These are phyloP conservation scores for Aspergillus affinis DNA, from an alignment of 495 filamentous ascomycete species.

Conservation along the genomic window DNA sequence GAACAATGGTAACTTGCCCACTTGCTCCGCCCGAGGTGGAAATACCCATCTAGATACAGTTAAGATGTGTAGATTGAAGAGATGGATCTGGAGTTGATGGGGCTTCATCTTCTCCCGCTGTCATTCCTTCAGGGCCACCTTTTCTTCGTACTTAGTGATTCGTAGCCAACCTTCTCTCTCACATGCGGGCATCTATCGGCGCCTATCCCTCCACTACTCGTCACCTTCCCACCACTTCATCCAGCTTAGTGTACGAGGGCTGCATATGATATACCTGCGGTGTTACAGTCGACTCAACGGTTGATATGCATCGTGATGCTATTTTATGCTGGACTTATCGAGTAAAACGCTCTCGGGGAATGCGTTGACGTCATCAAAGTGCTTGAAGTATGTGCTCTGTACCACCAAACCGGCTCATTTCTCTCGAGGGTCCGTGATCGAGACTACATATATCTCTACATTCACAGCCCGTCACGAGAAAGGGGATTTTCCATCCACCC, in stretches of 20 bases:
- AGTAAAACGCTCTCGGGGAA: not conserved
- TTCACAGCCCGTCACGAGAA: not conserved
- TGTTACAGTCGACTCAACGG: constrained; percentile 15
- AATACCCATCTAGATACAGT: constrained; percentile 3
- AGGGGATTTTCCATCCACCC: not conserved
- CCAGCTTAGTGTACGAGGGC: not conserved
- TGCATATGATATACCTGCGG: constrained; percentile 9
- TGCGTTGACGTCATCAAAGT: not conserved
- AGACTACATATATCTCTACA: not conserved
- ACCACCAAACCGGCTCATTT: not conserved
- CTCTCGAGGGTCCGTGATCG: not conserved
- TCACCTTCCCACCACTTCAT: constrained; percentile 11
- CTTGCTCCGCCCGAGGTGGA: constrained; percentile 20
- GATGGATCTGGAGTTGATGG: constrained; percentile 2
- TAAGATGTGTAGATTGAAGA: not conserved
- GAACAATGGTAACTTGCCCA: constrained; percentile 24
- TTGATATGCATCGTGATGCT: constrained; percentile 2
- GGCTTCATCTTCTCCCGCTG: constrained; percentile 1
- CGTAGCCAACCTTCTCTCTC: constrained; percentile 4
- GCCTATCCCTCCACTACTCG: not conserved
- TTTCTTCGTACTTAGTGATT: not conserved
- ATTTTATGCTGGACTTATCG: not conserved
- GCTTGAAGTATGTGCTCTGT: not conserved
- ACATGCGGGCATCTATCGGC: not conserved
- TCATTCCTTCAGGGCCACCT: not conserved